These are phyloP conservation scores for Apiotrichum siamense DNA, from an alignment of 1,284 basidiomycete species.

Conservation along the genomic window DNA sequence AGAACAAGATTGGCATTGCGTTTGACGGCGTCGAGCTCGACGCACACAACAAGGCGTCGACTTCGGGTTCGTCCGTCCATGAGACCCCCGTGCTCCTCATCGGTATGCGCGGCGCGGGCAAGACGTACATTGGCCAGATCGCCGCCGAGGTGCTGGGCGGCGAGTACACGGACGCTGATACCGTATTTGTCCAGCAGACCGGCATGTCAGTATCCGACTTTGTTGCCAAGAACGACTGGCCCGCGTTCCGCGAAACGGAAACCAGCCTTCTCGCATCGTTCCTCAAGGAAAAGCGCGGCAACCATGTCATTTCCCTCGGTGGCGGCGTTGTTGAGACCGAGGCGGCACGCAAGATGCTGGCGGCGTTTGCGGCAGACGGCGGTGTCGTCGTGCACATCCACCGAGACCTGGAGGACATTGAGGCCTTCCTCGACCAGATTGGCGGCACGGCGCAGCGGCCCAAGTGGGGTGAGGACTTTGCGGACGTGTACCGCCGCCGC, in stretches of 20 bases:
- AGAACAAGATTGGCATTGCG: slow-evolving; percentile 86
- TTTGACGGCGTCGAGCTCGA: slow-evolving; percentile 76
- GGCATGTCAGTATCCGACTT: slow-evolving; percentile 65
- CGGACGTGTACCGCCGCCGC: slow-evolving; percentile 75
- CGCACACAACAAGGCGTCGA: slow-evolving; percentile 43
- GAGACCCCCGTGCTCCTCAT: slow-evolving; percentile 67
- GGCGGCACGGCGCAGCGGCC: slow-evolving; percentile 63
- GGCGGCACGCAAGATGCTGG: slow-evolving; percentile 64
- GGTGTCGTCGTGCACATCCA: slow-evolving; percentile 68
- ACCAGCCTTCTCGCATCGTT: slow-evolving; percentile 58
- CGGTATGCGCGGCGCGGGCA: slow-evolving; percentile 96
- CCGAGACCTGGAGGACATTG: slow-evolving; percentile 64
- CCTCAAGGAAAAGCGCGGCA: slow-evolving; percentile 55
- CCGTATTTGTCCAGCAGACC: slow-evolving; percentile 64
- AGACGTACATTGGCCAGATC: slow-evolving; percentile 78
- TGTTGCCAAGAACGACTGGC: slow-evolving; percentile 71
- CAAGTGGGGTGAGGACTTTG: slow-evolving; percentile 74
- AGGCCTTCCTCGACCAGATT: slow-evolving; percentile 64
- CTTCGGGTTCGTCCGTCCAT: slow-evolving; percentile 41
- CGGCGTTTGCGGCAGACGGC: slow-evolving; percentile 57
- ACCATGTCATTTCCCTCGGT: slow-evolving; percentile 82
- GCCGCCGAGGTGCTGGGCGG: slow-evolving; percentile 70
- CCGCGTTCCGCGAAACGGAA: slow-evolving; percentile 65
- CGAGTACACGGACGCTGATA: slow-evolving; percentile 82
- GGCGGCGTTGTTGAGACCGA: slow-evolving; percentile 89